Evolutionary conservation across 805 yeast genomes (phyloP).

Genomic region (Candida maesae): DNA sequence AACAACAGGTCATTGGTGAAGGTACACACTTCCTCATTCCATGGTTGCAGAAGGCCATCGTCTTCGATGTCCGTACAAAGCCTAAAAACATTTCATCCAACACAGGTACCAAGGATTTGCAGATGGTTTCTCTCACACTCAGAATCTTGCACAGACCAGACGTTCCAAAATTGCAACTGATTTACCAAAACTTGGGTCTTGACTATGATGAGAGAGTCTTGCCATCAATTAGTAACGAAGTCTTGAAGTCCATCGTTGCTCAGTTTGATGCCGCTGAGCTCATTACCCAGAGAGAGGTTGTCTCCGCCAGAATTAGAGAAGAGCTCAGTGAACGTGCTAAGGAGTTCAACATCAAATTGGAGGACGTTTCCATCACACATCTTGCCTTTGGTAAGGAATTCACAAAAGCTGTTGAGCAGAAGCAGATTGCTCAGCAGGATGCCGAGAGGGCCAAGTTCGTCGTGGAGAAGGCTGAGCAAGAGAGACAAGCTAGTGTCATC

Average conservation of each 20-base stretch:
- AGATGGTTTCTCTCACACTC: conserved; percentile 88
- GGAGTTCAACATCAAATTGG: conserved; percentile 87
- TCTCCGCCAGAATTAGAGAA: conserved; percentile 80
- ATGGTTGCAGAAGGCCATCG: conserved; percentile 90
- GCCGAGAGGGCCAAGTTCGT: conserved; percentile 94
- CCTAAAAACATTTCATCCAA: conserved; percentile 92
- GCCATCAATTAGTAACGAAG: conserved; percentile 92
- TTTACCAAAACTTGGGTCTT: conserved; percentile 86
- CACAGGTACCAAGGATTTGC: conserved; percentile 96
- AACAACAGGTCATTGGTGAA: conserved; percentile 86
- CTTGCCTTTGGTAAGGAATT: conserved; percentile 96
- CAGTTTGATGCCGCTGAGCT: conserved; percentile 96
- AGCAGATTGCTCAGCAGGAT: conserved; percentile 98
- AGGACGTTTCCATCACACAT: conserved; percentile 97
- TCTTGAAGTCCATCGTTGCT: conserved; percentile 83
- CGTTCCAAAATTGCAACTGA: conserved; percentile 71
- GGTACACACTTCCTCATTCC: conserved; percentile 96
- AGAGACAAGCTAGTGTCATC: conserved; percentile 88
- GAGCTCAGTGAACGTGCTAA: conserved; percentile 79
- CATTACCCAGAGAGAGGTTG: conserved; percentile 95
- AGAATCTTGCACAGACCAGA: conserved; percentile 95
- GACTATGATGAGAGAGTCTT: conserved; percentile 94
- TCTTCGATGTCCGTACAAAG: conserved; percentile 91
- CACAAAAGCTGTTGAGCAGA: conserved; percentile 97
- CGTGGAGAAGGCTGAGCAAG: conserved; percentile 97